These are phyloP conservation scores for Fulvia fulva DNA, from an alignment of 2,329 filamentous ascomycete species.

Conservation along the genomic window DNA sequence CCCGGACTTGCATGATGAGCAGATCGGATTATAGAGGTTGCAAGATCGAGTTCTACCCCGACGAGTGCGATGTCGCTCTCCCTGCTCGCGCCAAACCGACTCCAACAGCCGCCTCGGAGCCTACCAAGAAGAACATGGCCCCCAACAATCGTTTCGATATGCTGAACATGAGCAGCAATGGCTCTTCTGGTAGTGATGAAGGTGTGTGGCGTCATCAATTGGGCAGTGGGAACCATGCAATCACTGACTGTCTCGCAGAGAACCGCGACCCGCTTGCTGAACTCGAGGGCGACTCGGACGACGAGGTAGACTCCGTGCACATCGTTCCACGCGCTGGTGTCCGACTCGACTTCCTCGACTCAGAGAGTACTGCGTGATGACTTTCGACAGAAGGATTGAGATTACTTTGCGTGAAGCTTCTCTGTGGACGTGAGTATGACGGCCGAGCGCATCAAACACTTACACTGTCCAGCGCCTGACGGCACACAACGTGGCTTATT, in stretches of 20 bases:
- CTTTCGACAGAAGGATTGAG: background rate
- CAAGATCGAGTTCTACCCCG: constrained; percentile 65
- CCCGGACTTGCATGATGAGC: constrained; percentile 71
- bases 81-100: constrained; percentile 29
- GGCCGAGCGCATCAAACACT: no score
- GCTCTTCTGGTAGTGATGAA: background rate
- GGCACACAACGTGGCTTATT: background rate
- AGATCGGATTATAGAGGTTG: constrained; percentile 64
- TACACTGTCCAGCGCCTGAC: no score
- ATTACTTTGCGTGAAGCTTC: background rate
- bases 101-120: constrained; percentile 27
- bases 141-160: constrained; percentile 60
- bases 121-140: constrained; percentile 37
- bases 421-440: no score
- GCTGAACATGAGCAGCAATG: constrained; percentile 49
- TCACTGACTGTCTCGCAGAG: constrained; percentile 6
- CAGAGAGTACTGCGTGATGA: constrained; percentile 12
- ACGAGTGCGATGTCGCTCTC: constrained; percentile 66
- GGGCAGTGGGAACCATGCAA: background rate
- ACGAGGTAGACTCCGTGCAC: constrained; percentile 11
- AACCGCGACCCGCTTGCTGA: constrained; percentile 13
- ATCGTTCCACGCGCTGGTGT: constrained; percentile 20
- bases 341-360: constrained; percentile 22
- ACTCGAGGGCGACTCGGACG: constrained; percentile 14
- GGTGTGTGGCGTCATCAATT: background rate